Base-by-base conservation (phyloP, 73 alveolate species). In the Paramecium sexaurelia region DNA sequence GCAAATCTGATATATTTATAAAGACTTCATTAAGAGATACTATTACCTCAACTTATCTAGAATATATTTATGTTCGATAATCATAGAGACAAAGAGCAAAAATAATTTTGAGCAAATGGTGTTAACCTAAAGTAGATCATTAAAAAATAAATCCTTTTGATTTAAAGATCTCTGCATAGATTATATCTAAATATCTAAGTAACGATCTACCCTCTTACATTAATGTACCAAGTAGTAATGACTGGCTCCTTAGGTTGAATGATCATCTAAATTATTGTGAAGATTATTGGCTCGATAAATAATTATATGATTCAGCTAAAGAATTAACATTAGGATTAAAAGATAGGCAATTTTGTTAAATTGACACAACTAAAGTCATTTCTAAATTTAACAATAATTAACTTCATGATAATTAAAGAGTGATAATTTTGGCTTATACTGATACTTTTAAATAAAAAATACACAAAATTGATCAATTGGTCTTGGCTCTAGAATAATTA, bases 211-310 rank as follows among this genome's bases (percentile, higher is more conserved):
- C 51, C 17, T 19, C 27, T 17, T 19, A 15, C 7, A 43, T 45
- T 8, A 24, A 22, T 22, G 90, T 78, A 20, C 90, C 90, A 17
- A 45, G 35, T 19, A 26, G 61, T 13, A 24, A 39, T 24, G 90
- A 45, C 22, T 78, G 90, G 90, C 41, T 78, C 9, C 27, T 17
- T 3, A 45, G 75, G 22, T 45, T 78, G 13, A 78, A 41, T 39
- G 90, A 78, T 40, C 73, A 41, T 17, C 32, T 78, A 26, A 19
- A 24, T 24, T 32, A 78, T 41, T 41, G 90, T 78, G 90, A 78
- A 26, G 55, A 78, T 78, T 78, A 29, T 40, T 45, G 73, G 90
- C 32, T 71, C 5, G 90, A 78, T 24, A 78, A 78, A 78, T 40
- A 78, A 40, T 61, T 78, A 5, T 78, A 78, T 22, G 40, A 78